Evolutionary conservation across 2,329 filamentous ascomycete genomes (phyloP).

Genomic region (Hypoxylon sp.): DNA sequence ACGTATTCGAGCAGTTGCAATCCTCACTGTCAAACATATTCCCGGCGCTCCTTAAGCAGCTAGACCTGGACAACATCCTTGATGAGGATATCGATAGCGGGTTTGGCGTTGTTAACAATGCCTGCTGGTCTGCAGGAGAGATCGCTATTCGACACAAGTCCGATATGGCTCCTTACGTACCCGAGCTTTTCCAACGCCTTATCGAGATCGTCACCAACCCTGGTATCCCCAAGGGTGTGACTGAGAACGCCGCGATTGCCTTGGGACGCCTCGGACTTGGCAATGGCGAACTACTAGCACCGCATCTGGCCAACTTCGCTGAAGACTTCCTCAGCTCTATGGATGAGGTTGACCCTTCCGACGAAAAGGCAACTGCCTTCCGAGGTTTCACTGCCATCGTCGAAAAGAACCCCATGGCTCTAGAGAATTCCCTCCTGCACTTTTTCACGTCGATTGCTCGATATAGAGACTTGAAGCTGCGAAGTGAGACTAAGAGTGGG

Average conservation of each 20-base stretch:
- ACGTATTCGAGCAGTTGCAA: conserved; percentile 83
- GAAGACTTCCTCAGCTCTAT: conserved; percentile 83
- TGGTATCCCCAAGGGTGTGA: conserved; percentile 84
- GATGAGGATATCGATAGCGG: conserved; percentile 84
- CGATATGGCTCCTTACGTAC: conserved; percentile 78
- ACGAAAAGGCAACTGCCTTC: conserved; percentile 94
- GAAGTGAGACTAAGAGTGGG: conserved; percentile 69
- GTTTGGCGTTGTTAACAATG: conserved; percentile 96
- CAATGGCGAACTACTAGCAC: conserved; percentile 78
- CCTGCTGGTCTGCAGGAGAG: conserved; percentile 96
- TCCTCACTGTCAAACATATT: conserved; percentile 77
- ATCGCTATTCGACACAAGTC: conserved; percentile 82
- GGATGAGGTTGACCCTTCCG: conserved; percentile 83
- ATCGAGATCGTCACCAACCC: conserved; percentile 85
- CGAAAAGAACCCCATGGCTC: conserved; percentile 85
- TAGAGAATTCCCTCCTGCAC: conserved; percentile 83
- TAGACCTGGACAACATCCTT: conserved; percentile 79
- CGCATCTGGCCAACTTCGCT: conserved; percentile 81
- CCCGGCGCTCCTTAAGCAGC: conserved; percentile 83
- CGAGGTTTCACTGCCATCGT: conserved; percentile 89
- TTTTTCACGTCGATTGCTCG: conserved; percentile 87
- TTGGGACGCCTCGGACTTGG: conserved; percentile 86
- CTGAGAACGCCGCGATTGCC: conserved; percentile 93
- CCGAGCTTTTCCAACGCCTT: conserved; percentile 78
- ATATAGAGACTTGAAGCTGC: conserved; percentile 72